Evolutionary conservation across 148 eudicot genomes (phyloP).

Genomic region (Linanthus parryae): DNA sequence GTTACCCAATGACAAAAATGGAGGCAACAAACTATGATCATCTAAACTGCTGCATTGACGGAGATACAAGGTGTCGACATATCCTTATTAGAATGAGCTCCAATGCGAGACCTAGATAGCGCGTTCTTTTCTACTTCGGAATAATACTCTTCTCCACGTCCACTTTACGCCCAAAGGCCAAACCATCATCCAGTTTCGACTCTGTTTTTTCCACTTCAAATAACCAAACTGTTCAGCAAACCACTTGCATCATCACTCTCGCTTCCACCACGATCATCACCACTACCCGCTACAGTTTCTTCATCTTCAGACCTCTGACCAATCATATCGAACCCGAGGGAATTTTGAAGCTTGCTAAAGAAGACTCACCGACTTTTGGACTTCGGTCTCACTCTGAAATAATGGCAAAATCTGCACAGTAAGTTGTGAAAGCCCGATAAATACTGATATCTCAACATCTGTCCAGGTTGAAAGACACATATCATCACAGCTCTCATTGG

Average conservation of each 20-base stretch:
- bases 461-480: conserved; percentile 67
- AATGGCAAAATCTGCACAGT: conserved; percentile 68
- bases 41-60: conserved; percentile 35
- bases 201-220: conserved; percentile 46
- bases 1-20: conserved; percentile 23
- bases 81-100: conserved; percentile 14
- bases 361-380: conserved; percentile 69
- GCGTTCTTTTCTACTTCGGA: conserved; percentile 25
- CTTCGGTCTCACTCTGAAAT: conserved; percentile 62
- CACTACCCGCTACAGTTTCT: conserved; percentile 21
- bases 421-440: conserved; percentile 57
- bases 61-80: conserved; percentile 20
- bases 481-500: conserved; percentile 86
- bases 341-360: conserved; percentile 73
- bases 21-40: conserved; percentile 19
- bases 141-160: conserved; percentile 11
- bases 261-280: conserved; percentile 47
- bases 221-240: conserved; percentile 39
- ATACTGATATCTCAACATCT: conserved; percentile 66
- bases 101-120: no score
- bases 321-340: conserved; percentile 60
- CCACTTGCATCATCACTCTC: conserved; percentile 60
- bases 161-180: conserved; percentile 18
- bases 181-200: conserved; percentile 39
- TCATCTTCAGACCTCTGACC: conserved; percentile 23